These are phyloP conservation scores for Neoboletus brunneissimus DNA, from an alignment of 768 basidiomycete genomes.

Conservation along the genomic window DNA sequence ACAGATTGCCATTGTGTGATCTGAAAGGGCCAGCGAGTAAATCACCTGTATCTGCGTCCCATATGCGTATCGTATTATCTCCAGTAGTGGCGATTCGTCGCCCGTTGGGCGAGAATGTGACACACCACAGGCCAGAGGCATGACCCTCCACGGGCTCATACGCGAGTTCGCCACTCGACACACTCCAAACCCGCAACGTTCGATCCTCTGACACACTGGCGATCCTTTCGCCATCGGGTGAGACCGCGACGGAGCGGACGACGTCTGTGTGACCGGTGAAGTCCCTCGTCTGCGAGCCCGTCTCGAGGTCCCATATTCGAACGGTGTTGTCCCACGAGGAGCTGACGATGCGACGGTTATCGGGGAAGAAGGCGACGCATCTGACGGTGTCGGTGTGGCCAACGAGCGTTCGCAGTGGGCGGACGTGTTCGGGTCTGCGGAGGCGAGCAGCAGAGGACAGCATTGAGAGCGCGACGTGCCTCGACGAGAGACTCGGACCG, in stretches of 20 bases:
- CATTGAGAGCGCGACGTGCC: conserved; percentile 6
- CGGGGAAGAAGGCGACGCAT: conserved; percentile 30
- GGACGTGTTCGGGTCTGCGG: conserved; percentile 25
- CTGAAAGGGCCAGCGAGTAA: conserved; percentile 28
- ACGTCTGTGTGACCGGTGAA: conserved; percentile 30
- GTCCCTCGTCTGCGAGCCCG: conserved; percentile 9
- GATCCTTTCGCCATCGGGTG: conserved; percentile 26
- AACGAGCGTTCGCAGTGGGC: conserved; percentile 32
- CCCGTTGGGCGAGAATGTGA: conserved; percentile 34
- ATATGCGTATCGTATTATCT: conserved; percentile 33
- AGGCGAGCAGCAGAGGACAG: conserved; percentile 21
- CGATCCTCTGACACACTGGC: conserved; percentile 31
- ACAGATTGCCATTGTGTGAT: conserved; percentile 32
- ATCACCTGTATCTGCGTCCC: conserved; percentile 29
- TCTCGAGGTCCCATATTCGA: conserved; percentile 28
- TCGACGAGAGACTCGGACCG: not conserved
- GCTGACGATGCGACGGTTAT: conserved; percentile 23
- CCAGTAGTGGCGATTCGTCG: conserved; percentile 31
- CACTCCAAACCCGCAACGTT: conserved; percentile 29
- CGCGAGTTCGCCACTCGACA: conserved; percentile 18
- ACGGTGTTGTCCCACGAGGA: conserved; percentile 27
- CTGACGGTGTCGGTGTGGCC: conserved; percentile 28
- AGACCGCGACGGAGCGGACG: conserved; percentile 30
- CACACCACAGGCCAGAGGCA: conserved; percentile 25
- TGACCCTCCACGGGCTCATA: conserved; percentile 29